Evolutionary conservation across 2,329 filamentous ascomycete species (phyloP).

Genomic region (Lizonia empirigonia): DNA sequence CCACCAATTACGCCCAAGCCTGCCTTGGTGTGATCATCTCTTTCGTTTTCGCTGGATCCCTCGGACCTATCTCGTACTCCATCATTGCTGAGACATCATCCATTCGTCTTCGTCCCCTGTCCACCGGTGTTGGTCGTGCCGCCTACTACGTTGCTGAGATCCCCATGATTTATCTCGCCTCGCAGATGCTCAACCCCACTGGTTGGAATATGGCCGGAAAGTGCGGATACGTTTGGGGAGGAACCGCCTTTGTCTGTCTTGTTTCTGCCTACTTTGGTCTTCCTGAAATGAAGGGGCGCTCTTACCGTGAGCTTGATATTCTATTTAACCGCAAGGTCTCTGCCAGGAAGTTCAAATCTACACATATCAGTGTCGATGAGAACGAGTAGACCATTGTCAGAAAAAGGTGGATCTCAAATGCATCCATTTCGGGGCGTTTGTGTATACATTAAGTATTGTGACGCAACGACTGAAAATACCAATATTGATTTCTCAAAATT

Average conservation of each 20-base stretch:
- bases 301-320: slow-evolving; percentile 56
- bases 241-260: slow-evolving; percentile 60
- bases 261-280: slow-evolving; percentile 57
- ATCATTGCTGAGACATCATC: slow-evolving; percentile 70
- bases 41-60: slow-evolving; percentile 66
- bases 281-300: slow-evolving; percentile 60
- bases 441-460: too few species aligned
- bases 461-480: too few species aligned
- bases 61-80: slow-evolving; percentile 68
- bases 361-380: slow-evolving; percentile 61
- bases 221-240: slow-evolving; percentile 38
- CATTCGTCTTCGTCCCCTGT: slow-evolving; percentile 66
- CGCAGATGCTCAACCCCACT: slow-evolving; percentile 57
- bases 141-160: slow-evolving; percentile 68
- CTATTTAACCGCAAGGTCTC: slow-evolving; percentile 51
- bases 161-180: slow-evolving; percentile 67
- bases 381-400: slow-evolving; percentile 61
- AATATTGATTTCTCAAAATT: too few species aligned
- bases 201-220: slow-evolving; percentile 47
- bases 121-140: slow-evolving; percentile 66
- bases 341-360: slow-evolving; percentile 62
- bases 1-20: slow-evolving; percentile 62
- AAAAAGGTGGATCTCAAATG: too few species aligned
- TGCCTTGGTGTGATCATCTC: slow-evolving; percentile 68
- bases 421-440: too few species aligned